Conservation (phyloP, 805 yeast species). For the Candida suzukii region DNA sequence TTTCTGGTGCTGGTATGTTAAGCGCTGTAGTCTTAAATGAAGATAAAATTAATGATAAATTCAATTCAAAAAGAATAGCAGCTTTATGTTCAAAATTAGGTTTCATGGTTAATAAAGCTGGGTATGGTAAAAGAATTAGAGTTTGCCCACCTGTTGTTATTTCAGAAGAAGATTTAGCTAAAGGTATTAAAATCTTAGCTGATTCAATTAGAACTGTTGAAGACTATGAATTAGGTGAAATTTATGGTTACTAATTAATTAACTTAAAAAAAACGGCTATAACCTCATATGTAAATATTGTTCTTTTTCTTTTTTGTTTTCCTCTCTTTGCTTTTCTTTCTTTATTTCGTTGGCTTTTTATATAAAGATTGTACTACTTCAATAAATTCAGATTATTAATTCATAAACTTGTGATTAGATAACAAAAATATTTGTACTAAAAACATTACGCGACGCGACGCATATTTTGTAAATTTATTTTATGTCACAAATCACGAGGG, state of each 20-base stretch:
- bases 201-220: conserved; percentile 10
- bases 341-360: background rate
- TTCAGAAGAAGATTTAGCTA: conserved; percentile 9
- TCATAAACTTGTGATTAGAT: too few relatives aligned
- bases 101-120: conserved; percentile 13
- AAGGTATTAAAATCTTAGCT: conserved; percentile 18
- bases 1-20: conserved; percentile 18
- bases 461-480: too few relatives aligned
- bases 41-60: conserved; percentile 4
- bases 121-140: conserved; percentile 17
- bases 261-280: too few relatives aligned
- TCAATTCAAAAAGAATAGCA: conserved; percentile 13
- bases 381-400: too few relatives aligned
- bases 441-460: background rate
- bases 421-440: too few relatives aligned
- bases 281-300: background rate
- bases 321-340: background rate
- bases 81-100: conserved; percentile 18
- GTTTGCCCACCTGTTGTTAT: conserved; percentile 22
- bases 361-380: background rate
- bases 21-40: conserved; percentile 16
- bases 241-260: background rate
- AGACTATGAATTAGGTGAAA: background rate
- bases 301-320: background rate
- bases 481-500: too few relatives aligned